These are phyloP conservation scores for Hypoxylon sp. DNA, from an alignment of 2,329 filamentous ascomycete species.

Conservation along the genomic window DNA sequence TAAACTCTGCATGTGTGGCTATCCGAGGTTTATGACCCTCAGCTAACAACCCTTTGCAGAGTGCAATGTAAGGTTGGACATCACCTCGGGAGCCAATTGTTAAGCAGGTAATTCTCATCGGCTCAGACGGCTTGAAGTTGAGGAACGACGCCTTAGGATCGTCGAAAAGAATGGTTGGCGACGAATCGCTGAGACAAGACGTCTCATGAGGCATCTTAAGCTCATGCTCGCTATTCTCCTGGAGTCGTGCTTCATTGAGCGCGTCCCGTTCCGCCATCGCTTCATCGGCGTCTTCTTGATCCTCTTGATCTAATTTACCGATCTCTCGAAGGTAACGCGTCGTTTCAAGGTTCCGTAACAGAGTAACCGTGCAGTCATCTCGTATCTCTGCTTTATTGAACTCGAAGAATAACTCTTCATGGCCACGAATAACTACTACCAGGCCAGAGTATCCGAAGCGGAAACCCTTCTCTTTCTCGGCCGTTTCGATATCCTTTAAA, in stretches of 20 bases:
- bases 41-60: slow-evolving; percentile 89
- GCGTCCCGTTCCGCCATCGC: slow-evolving; percentile 87
- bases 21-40: slow-evolving; percentile 91
- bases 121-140: slow-evolving; percentile 87
- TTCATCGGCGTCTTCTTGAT: slow-evolving; percentile 78
- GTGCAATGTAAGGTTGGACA: slow-evolving; percentile 96
- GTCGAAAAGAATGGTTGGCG: slow-evolving; percentile 86
- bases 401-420: slow-evolving; percentile 97
- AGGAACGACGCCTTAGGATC: slow-evolving; percentile 89
- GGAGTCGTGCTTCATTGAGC: slow-evolving; percentile 79
- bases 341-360: slow-evolving; percentile 83
- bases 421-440: slow-evolving; percentile 91
- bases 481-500: slow-evolving; percentile 91
- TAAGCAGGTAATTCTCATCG: slow-evolving; percentile 89
- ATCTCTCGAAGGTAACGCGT: slow-evolving; percentile 80
- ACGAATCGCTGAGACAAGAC: slow-evolving; percentile 66
- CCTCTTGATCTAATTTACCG: slow-evolving; percentile 75
- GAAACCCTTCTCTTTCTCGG: slow-evolving; percentile 95
- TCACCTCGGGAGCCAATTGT: slow-evolving; percentile 97
- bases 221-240: slow-evolving; percentile 67
- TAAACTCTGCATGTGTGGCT: slow-evolving; percentile 92
- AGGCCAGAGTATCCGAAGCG: slow-evolving; percentile 91
- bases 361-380: slow-evolving; percentile 89
- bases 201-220: slow-evolving; percentile 64
- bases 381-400: slow-evolving; percentile 83